Percentiles rank a stretch among this genome's conserved stretches.
Conservation (phyloP, 2,329 filamentous ascomycete genomes). For the Fusarium zealandicum region DNA sequence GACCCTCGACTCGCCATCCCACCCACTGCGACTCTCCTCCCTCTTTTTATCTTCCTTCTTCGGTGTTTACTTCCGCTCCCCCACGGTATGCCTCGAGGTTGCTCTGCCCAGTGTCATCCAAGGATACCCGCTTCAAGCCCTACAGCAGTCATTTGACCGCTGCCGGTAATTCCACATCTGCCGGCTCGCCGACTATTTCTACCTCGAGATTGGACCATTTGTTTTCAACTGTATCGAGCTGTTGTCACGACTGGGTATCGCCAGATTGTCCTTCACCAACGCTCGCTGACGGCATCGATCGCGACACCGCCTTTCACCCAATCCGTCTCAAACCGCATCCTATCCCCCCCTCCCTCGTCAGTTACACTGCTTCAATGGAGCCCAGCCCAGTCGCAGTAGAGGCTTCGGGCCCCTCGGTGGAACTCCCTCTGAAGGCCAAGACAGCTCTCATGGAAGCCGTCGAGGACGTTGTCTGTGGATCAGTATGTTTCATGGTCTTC, state of each 20-base stretch:
- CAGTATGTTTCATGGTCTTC: slow-evolving; percentile 59
- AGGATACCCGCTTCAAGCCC: background rate
- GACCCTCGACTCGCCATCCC: background rate
- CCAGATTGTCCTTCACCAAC: slow-evolving; percentile 12
- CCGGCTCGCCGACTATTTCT: background rate
- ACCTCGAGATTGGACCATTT: background rate
- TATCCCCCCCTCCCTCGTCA: background rate
- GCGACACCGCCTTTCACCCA: slow-evolving; percentile 9
- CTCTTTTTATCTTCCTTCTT: background rate
- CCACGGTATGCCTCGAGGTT: slow-evolving; percentile 5
- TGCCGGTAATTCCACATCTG: background rate
- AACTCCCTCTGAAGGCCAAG: slow-evolving; percentile 45
- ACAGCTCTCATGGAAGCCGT: slow-evolving; percentile 69
- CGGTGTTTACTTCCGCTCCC: background rate
- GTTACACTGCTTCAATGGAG: slow-evolving; percentile 37
- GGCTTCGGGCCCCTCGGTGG: slow-evolving; percentile 34
- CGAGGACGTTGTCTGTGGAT: slow-evolving; percentile 90
- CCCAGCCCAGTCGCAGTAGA: slow-evolving; percentile 43
- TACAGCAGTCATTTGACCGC: background rate
- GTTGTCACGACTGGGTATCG: slow-evolving; percentile 8
- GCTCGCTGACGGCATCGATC: background rate
- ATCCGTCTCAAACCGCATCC: background rate
- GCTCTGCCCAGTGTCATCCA: background rate
- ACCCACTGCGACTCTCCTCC: background rate
- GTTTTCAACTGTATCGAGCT: background rate